A percentile compares a stretch with the other conserved stretches of the same genome.
These are phyloP conservation scores for Discostella stelligera DNA, from an alignment of 352 stramenopile genomes.

Conservation along the genomic window DNA sequence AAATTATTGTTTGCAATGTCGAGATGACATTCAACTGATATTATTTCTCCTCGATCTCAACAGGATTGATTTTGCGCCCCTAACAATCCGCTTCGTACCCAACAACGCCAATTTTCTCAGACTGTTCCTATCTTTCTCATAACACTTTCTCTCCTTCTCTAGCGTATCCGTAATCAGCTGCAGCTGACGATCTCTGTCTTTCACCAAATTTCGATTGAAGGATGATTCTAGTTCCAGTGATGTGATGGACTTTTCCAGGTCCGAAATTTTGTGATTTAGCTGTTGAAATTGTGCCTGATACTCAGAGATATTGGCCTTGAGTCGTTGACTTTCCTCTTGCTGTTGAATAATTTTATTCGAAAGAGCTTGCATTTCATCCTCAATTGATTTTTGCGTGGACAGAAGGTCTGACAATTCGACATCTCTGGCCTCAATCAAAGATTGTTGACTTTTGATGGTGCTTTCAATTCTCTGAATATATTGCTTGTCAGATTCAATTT, in stretches of 20 bases:
- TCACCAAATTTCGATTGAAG: conserved; percentile 25
- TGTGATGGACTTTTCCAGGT: conserved; percentile 24
- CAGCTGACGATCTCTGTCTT: conserved; percentile 16
- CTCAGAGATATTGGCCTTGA: conserved; percentile 21
- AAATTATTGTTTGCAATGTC: background rate
- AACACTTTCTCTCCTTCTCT: conserved; percentile 20
- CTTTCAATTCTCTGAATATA: conserved; percentile 26
- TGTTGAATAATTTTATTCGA: conserved; percentile 48
- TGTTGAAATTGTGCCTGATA: conserved; percentile 14
- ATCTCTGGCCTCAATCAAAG: conserved; percentile 20
- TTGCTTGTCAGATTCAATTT: conserved; percentile 35
- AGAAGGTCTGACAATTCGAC: conserved; percentile 6
- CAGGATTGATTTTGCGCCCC: conserved; percentile 9
- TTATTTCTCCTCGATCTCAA: conserved; percentile 19
- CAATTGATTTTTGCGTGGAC: conserved; percentile 11
- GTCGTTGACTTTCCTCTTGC: conserved; percentile 21
- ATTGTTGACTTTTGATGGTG: conserved; percentile 15
- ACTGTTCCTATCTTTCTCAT: conserved; percentile 40
- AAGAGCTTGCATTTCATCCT: conserved; percentile 41
- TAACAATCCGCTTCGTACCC: conserved; percentile 23
- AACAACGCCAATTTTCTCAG: conserved; percentile 29
- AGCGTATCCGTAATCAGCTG: conserved; percentile 1
- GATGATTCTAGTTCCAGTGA: conserved; percentile 25
- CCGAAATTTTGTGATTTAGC: conserved; percentile 11
- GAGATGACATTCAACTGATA: background rate